Base-by-base conservation (phyloP, 2,329 filamentous ascomycete genomes). In the Raffaelea deltoideospora region DNA sequence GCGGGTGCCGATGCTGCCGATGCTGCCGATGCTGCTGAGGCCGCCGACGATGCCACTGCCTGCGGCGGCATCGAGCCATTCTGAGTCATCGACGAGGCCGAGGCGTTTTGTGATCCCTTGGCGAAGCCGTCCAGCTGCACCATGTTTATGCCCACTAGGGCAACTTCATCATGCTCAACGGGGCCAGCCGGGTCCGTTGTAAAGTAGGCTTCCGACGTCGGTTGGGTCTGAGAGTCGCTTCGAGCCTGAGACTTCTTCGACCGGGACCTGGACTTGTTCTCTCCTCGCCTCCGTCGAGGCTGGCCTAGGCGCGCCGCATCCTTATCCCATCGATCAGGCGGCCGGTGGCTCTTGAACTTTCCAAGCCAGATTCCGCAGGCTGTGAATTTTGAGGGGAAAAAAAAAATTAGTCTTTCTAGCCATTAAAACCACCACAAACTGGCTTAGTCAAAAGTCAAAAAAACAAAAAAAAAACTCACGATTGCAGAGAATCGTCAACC, bases 351-450 rank as follows among this genome's bases (percentile, higher is more conserved):
- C 50, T 82, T 85, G 56, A 80, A 85, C 51, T 95, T 96, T 42
- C 78, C 76, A 47, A 98, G 77, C 85, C 86, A 98, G 30, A 98
- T 76, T 15, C 90, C 90, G 53, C 90, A 98, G 40, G 88, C 72
- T 78, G 47, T 20, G 38, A 26, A 35, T n/a, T n/a, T n/a, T n/a
- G 37, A 39, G 35, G 37, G n/a, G n/a, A n/a, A n/a, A n/a, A n/a
- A n/a, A n/a, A n/a, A n/a, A 23, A 14, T 7, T 14, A 11, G 5
- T 42, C 56, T 46, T 55, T 54, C 50, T 33, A 46, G 46, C 37
- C 26, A 33, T 40, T 37, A 18, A 18, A 15, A 21, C 18, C n/a
- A n/a, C n/a, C n/a, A n/a, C n/a, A n/a, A n/a, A n/a, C n/a, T n/a
- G n/a, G n/a, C n/a, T 29, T 29, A 6, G 15, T 29, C 9, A 17